Evolutionary conservation across 441 rosid genomes (phyloP).

Genomic region (Jatropha multifida): DNA sequence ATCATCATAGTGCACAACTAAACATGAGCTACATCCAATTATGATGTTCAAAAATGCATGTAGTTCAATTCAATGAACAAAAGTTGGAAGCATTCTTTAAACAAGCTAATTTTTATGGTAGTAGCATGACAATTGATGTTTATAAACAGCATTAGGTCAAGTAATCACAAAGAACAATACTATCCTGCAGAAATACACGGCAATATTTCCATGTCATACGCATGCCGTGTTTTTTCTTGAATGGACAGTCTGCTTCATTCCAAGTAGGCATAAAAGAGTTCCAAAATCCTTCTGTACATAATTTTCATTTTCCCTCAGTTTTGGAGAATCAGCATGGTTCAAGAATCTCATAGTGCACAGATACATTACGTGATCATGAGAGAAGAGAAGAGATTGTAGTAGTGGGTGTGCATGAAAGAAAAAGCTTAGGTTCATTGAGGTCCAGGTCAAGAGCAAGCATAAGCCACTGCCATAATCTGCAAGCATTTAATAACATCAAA

Average conservation of each 20-base stretch:
- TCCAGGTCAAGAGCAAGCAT: background rate
- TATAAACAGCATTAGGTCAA: background rate
- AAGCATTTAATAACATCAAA: conserved; percentile 17
- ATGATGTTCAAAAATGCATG: background rate
- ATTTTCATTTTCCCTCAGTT: background rate
- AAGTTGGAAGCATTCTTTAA: background rate
- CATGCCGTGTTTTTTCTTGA: background rate
- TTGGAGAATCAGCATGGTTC: background rate
- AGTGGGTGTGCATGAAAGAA: background rate
- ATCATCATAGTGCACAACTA: background rate
- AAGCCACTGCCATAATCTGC: background rate
- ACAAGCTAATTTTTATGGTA: background rate
- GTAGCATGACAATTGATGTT: background rate
- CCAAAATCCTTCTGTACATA: background rate
- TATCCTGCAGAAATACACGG: background rate
- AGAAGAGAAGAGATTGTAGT: background rate
- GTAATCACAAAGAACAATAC: background rate
- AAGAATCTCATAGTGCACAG: background rate
- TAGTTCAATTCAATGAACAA: background rate
- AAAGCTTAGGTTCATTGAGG: background rate
- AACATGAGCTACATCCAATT: background rate
- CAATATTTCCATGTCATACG: background rate
- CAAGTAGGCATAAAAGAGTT: background rate
- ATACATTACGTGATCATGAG: background rate
- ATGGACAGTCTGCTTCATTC: background rate